A percentile compares a stretch with the other conserved stretches of the same genome.
phyloP scores from a whole-genome alignment of 2,329 filamentous ascomycete species.

The Cordyceps fumosorosea region DNA sequence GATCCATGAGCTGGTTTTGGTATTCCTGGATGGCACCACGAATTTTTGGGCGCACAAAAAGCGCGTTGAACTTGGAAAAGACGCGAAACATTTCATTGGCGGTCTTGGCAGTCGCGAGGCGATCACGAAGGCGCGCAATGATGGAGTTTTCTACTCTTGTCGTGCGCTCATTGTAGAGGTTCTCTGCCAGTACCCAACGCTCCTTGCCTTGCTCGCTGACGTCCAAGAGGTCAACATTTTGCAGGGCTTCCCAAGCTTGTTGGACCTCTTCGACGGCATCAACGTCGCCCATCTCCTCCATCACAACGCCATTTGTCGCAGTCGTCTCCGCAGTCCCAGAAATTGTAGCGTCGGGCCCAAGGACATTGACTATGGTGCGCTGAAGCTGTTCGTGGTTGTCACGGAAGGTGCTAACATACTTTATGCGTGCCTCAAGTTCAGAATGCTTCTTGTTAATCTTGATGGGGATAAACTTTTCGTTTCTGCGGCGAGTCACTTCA shows the following conservation, averaged over 20 bases:
- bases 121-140: conserved; percentile 86
- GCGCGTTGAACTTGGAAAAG: conserved; percentile 98
- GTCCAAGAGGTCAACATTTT: conserved; percentile 91
- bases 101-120: conserved; percentile 89
- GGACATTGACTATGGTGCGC: conserved; percentile 92
- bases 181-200: conserved; percentile 88
- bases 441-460: conserved; percentile 86
- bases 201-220: conserved; percentile 85
- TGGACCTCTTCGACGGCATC: conserved; percentile 95
- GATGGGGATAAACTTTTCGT: conserved; percentile 98
- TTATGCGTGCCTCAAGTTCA: conserved; percentile 82
- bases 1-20: conserved; percentile 95
- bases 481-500: conserved; percentile 85
- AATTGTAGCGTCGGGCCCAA: conserved; percentile 65
- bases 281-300: conserved; percentile 94
- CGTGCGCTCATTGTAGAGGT: conserved; percentile 94
- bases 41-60: conserved; percentile 98
- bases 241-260: conserved; percentile 88
- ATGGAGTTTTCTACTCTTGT: conserved; percentile 98
- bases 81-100: conserved; percentile 99
- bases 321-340: conserved; percentile 46
- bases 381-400: conserved; percentile 97
- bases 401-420: conserved; percentile 90
- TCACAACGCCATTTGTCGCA: conserved; percentile 57
- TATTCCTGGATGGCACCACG: conserved; percentile 96